Evolutionary conservation across 2,329 filamentous ascomycete species (phyloP).

Genomic region (Aspergillus fischeri): DNA sequence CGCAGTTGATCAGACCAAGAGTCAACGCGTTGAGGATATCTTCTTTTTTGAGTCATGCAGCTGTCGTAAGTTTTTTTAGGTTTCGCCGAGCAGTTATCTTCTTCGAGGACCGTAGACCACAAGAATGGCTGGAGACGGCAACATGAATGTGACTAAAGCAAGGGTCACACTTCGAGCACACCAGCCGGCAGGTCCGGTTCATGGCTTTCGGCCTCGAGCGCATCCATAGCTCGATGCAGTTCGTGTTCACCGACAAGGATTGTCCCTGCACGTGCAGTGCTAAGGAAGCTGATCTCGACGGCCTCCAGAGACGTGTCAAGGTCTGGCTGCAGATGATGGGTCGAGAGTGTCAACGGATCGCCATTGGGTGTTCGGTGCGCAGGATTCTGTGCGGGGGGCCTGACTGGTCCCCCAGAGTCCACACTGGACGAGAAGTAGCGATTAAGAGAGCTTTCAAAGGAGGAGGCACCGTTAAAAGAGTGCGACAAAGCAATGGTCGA

Average conservation of each 20-base stretch:
- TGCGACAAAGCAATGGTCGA: constrained; percentile 11
- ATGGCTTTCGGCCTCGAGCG: constrained; percentile 50
- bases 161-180: constrained; percentile 25
- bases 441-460: constrained; percentile 12
- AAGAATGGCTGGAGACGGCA: background rate
- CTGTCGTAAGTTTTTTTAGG: background rate
- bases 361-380: constrained; percentile 2
- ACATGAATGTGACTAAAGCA: background rate
- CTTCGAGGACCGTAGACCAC: background rate
- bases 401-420: constrained; percentile 12
- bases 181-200: constrained; percentile 13
- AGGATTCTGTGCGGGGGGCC: constrained; percentile 9
- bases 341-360: constrained; percentile 6
- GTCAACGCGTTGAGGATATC: background rate
- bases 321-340: constrained; percentile 31
- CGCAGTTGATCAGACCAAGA: background rate
- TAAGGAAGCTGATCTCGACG: constrained; percentile 84
- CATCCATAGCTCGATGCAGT: constrained; percentile 67
- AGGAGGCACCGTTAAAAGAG: constrained; percentile 14
- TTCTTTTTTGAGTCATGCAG: background rate
- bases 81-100: background rate
- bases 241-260: constrained; percentile 79
- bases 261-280: constrained; percentile 80
- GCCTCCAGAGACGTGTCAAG: constrained; percentile 29
- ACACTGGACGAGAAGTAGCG: constrained; percentile 8